Evolutionary conservation across 1,284 basidiomycete species (phyloP).

Genomic region (Ceratobasidium papillatum): DNA sequence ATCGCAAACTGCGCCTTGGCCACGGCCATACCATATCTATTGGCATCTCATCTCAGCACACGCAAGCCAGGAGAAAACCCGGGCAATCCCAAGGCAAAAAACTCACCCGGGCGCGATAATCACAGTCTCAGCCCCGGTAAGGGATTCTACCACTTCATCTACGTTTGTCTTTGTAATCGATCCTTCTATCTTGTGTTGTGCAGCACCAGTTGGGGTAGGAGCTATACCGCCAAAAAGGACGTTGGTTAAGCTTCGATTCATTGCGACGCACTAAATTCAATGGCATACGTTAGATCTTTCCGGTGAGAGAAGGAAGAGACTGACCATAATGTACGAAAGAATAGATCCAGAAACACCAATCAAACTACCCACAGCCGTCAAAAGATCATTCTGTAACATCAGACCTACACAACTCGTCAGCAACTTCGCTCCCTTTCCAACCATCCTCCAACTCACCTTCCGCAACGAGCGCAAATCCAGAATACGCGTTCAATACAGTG

Average conservation of each 20-base stretch:
- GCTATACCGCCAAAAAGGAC: slow-evolving; percentile 83
- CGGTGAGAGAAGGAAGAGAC: slow-evolving; percentile 44
- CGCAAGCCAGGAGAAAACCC: not conserved
- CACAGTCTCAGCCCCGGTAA: slow-evolving; percentile 81
- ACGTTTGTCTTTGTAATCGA: slow-evolving; percentile 75
- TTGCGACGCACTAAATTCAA: slow-evolving; percentile 77
- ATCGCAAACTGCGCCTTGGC: slow-evolving; percentile 89
- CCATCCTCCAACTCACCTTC: slow-evolving; percentile 64
- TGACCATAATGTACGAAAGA: slow-evolving; percentile 88
- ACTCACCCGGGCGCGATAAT: slow-evolving; percentile 63
- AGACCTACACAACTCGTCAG: slow-evolving; percentile 60
- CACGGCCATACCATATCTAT: slow-evolving; percentile 87
- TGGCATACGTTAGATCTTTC: slow-evolving; percentile 45
- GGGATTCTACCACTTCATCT: slow-evolving; percentile 79
- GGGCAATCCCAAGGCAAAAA: slow-evolving; percentile 8
- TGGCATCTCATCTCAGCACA: slow-evolving; percentile 67
- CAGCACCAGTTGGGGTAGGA: slow-evolving; percentile 61
- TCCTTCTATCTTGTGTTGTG: slow-evolving; percentile 79
- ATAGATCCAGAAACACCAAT: slow-evolving; percentile 78
- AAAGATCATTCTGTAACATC: slow-evolving; percentile 84
- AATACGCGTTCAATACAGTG: slow-evolving; percentile 87
- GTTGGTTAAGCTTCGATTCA: slow-evolving; percentile 82
- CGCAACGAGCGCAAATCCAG: slow-evolving; percentile 91
- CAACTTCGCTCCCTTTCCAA: not conserved
- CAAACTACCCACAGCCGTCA: slow-evolving; percentile 81